phyloP scores from a whole-genome alignment of 257 asterid species.

The Plantago elongata region DNA sequence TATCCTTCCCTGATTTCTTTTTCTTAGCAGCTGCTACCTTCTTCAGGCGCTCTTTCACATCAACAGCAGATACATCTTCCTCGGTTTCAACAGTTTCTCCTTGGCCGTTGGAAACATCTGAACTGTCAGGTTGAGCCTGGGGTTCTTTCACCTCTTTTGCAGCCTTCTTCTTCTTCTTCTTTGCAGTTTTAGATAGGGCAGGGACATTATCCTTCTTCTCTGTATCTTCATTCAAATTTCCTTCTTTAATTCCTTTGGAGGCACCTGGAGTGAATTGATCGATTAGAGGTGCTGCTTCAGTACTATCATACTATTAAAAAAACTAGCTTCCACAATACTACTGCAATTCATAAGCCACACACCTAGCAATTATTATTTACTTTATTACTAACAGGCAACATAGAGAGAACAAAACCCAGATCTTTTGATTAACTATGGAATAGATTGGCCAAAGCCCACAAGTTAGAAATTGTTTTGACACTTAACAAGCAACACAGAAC shows the following conservation, averaged over 20 bases:
- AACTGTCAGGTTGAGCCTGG: constrained; percentile 37
- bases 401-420: no score
- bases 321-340: no score
- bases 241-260: constrained; percentile 1
- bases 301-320: no score
- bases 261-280: background rate
- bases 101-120: constrained; percentile 39
- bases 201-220: constrained; percentile 6
- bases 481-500: no score
- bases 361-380: no score
- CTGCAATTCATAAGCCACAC: no score
- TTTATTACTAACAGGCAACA: no score
- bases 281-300: no score
- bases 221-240: background rate
- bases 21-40: constrained; percentile 68
- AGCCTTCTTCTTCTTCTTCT: constrained; percentile 12
- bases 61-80: constrained; percentile 53
- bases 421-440: no score
- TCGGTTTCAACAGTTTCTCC: constrained; percentile 34
- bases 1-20: constrained; percentile 75
- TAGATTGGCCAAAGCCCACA: no score
- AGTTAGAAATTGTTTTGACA: no score
- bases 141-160: constrained; percentile 39
- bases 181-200: constrained; percentile 6
- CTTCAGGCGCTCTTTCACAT: constrained; percentile 68